phyloP scores from a whole-genome alignment of 2,329 filamentous ascomycete genomes.

The Pestalotiopsis sp. region DNA sequence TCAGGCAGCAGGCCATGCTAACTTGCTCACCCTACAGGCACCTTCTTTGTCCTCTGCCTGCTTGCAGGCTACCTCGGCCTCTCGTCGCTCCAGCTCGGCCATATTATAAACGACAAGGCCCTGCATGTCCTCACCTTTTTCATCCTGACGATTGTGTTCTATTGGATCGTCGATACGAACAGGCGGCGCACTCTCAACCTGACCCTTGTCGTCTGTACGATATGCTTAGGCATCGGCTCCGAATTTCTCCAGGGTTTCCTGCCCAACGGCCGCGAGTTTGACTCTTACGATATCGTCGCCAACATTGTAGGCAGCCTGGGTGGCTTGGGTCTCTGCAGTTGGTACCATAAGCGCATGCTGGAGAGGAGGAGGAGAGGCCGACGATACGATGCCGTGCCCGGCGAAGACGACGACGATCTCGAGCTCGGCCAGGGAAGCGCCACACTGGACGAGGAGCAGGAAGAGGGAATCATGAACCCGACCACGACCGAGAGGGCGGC shows the following conservation, averaged over 20 bases:
- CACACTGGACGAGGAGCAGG: constrained; percentile 50
- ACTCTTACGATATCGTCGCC: constrained; percentile 83
- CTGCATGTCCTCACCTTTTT: constrained; percentile 91
- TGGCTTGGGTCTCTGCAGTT: constrained; percentile 75
- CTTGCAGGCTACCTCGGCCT: constrained; percentile 81
- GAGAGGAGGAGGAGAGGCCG: constrained; percentile 79
- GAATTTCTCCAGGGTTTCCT: constrained; percentile 77
- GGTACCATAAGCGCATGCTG: constrained; percentile 96
- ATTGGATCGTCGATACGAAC: constrained; percentile 94
- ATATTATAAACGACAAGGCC: constrained; percentile 81
- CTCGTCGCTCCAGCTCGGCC: constrained; percentile 59
- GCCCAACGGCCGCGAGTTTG: constrained; percentile 71
- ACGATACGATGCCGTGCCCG: constrained; percentile 71
- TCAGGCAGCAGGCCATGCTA: background rate
- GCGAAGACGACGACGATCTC: constrained; percentile 66
- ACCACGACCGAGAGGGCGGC: constrained; percentile 25
- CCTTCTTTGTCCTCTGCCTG: constrained; percentile 72
- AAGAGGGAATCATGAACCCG: constrained; percentile 61
- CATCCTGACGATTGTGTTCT: constrained; percentile 82
- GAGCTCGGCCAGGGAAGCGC: constrained; percentile 68
- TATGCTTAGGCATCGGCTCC: constrained; percentile 70
- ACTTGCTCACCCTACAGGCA: constrained; percentile 47
- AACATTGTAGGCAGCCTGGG: constrained; percentile 80
- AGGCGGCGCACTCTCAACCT: constrained; percentile 84
- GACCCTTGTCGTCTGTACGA: constrained; percentile 79